Evolutionary conservation across 768 basidiomycete species (phyloP).

Genomic region (Serendipita vermifera): DNA sequence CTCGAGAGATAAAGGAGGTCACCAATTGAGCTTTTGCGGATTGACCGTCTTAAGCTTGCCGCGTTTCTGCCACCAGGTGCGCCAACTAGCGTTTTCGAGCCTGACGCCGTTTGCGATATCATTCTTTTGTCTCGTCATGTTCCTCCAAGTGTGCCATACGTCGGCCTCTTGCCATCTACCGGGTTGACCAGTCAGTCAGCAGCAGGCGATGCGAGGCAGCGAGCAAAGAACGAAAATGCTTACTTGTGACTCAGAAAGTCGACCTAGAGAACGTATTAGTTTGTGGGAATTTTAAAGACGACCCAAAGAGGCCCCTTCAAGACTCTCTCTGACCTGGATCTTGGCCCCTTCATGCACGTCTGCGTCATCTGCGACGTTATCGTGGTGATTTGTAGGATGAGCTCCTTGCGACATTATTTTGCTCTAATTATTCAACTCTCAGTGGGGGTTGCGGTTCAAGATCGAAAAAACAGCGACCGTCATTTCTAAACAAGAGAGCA

Average conservation of each 20-base stretch:
- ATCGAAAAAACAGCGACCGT: neutral
- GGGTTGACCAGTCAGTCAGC: constrained; percentile 20
- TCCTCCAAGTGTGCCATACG: constrained; percentile 96
- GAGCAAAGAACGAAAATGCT: neutral
- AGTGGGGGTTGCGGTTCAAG: neutral
- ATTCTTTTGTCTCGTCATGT: constrained; percentile 96
- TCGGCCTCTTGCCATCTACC: constrained; percentile 98
- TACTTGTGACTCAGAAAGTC: constrained; percentile 2
- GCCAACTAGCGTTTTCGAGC: constrained; percentile 96
- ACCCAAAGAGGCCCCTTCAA: neutral
- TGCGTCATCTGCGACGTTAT: neutral
- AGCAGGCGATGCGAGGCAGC: neutral
- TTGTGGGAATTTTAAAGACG: neutral
- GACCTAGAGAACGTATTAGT: neutral
- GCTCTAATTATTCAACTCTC: neutral
- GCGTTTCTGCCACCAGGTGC: constrained; percentile 99
- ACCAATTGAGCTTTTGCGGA: constrained; percentile 98
- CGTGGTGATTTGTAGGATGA: neutral
- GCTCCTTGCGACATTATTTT: neutral
- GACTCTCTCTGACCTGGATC: neutral
- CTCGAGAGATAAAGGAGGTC: constrained; percentile 22
- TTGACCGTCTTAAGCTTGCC: constrained; percentile 90
- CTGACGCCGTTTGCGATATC: constrained; percentile 91
- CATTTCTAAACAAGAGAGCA: neutral
- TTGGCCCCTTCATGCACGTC: neutral